Evolutionary conservation across 2,329 filamentous ascomycete species (phyloP).

Genomic region (Cercospora sp.): DNA sequence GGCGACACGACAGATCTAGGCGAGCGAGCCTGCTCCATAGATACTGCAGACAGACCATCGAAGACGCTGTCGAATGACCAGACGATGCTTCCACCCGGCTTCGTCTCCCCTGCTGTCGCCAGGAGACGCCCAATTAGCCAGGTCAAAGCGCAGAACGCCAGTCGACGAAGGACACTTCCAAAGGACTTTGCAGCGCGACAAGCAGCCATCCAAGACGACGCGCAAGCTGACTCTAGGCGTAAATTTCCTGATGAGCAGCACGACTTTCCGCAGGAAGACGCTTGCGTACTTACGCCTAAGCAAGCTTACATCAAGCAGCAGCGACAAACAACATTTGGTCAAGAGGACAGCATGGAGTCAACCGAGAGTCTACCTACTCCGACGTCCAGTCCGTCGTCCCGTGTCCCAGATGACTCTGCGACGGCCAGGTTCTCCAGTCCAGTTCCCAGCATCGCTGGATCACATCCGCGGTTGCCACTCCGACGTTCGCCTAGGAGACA

Average conservation of each 20-base stretch:
- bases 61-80: background rate
- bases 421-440: conserved; percentile 23
- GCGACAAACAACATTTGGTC: background rate
- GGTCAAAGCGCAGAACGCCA: conserved; percentile 22
- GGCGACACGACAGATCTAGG: background rate
- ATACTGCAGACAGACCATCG: background rate
- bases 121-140: conserved; percentile 27
- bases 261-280: background rate
- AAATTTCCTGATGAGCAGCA: background rate
- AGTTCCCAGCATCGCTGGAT: conserved; percentile 23
- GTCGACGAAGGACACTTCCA: conserved; percentile 34
- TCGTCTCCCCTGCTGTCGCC: conserved; percentile 35
- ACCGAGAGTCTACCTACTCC: background rate
- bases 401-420: background rate
- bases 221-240: background rate
- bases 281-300: background rate
- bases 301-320: conserved; percentile 8
- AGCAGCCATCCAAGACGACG: background rate
- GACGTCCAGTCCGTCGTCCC: background rate
- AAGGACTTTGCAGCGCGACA: conserved; percentile 30
- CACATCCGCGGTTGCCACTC: conserved; percentile 26
- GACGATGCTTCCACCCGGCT: conserved; percentile 32
- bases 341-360: background rate
- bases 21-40: background rate
- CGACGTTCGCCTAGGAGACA: conserved; percentile 33